Evolutionary conservation across 2,329 filamentous ascomycete species (phyloP).

Genomic region (Claviceps cyperi): DNA sequence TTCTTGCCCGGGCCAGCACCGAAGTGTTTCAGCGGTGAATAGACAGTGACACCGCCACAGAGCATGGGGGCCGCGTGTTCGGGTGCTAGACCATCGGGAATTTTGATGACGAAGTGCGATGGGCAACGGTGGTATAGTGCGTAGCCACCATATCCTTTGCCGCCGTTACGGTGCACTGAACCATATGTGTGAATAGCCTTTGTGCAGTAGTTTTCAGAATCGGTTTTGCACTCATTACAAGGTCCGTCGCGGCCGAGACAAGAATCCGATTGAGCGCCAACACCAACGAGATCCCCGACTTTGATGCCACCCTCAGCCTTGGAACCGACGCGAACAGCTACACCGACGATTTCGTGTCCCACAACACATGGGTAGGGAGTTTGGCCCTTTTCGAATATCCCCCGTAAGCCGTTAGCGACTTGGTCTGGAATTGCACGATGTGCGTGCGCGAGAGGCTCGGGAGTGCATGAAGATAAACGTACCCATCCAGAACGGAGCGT

Average conservation of each 20-base stretch:
- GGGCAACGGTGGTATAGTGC: slow-evolving; percentile 20
- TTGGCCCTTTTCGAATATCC: not conserved
- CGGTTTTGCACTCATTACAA: slow-evolving; percentile 27
- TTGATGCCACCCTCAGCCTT: slow-evolving; percentile 32
- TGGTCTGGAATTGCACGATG: not conserved
- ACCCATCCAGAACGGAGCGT: slow-evolving; percentile 40
- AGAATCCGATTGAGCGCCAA: slow-evolving; percentile 44
- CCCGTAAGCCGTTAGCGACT: not conserved
- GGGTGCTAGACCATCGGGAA: slow-evolving; percentile 26
- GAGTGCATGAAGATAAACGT: not conserved
- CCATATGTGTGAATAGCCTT: slow-evolving; percentile 38
- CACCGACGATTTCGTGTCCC: slow-evolving; percentile 53
- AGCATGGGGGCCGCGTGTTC: slow-evolving; percentile 47
- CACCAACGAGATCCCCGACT: slow-evolving; percentile 48
- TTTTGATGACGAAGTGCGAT: slow-evolving; percentile 34
- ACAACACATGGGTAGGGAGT: slow-evolving; percentile 33
- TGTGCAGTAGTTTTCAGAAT: slow-evolving; percentile 28
- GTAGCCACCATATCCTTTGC: slow-evolving; percentile 34
- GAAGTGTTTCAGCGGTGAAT: slow-evolving; percentile 45
- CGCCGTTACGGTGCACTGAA: slow-evolving; percentile 15
- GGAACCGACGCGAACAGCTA: slow-evolving; percentile 37
- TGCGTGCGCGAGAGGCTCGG: not conserved
- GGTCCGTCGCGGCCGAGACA: slow-evolving; percentile 30
- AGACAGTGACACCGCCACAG: slow-evolving; percentile 57
- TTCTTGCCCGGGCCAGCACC: slow-evolving; percentile 51